Evolutionary conservation across 179 eudicot genomes (phyloP).

Genomic region (Carnegiea gigantea): DNA sequence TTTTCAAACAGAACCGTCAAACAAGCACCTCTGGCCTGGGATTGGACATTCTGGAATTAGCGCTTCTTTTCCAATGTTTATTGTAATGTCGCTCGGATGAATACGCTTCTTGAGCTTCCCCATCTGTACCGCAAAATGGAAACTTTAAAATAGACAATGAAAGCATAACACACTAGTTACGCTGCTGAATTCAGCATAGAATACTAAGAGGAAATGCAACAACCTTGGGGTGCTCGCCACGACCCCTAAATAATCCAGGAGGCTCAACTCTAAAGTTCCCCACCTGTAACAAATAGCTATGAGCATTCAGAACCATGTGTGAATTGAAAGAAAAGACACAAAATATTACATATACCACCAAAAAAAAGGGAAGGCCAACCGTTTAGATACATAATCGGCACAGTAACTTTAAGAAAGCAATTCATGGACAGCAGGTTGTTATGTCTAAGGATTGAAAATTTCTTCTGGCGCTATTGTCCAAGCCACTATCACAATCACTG

Average conservation of each 20-base stretch:
- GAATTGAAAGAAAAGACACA: background rate
- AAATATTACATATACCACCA: background rate
- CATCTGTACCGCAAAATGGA: slow-evolving; percentile 56
- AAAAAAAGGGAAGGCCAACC: background rate
- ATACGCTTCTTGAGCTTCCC: slow-evolving; percentile 95
- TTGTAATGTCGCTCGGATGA: slow-evolving; percentile 75
- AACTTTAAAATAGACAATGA: background rate
- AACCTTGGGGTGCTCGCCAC: slow-evolving; percentile 99
- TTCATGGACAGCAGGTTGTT: background rate
- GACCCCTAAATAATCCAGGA: slow-evolving; percentile 98
- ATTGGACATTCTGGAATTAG: slow-evolving; percentile 91
- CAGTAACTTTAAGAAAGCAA: background rate
- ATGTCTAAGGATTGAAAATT: background rate
- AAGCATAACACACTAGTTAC: background rate
- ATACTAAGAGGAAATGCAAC: background rate
- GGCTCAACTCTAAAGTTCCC: slow-evolving; percentile 99
- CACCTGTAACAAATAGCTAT: slow-evolving; percentile 50
- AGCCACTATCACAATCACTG: background rate
- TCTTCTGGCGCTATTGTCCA: background rate
- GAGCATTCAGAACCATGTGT: slow-evolving; percentile 5
- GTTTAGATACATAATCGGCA: background rate
- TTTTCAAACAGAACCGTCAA: background rate
- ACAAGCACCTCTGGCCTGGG: slow-evolving; percentile 78
- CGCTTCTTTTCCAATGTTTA: slow-evolving; percentile 83
- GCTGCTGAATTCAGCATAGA: background rate